Evolutionary conservation across 495 filamentous ascomycete genomes (phyloP).

Genomic region (Daldinia grandis): DNA sequence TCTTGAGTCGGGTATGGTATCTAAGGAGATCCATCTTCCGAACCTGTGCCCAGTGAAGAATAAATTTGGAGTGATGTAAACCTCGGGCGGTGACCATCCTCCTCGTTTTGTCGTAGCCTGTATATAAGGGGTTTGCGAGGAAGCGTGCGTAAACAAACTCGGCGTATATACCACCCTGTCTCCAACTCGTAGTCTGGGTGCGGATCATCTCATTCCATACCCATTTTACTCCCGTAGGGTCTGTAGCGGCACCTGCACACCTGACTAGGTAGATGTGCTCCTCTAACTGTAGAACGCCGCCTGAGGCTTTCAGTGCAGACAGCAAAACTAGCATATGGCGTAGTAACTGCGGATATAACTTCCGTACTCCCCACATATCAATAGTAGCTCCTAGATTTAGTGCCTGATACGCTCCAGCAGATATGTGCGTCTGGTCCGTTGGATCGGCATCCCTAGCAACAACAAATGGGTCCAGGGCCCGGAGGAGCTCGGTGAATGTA

Average conservation of each 20-base stretch:
- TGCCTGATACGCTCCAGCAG: constrained; percentile 40
- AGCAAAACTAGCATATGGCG: constrained; percentile 31
- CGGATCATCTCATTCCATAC: constrained; percentile 41
- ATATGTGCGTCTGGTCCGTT: constrained; percentile 29
- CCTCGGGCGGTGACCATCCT: constrained; percentile 46
- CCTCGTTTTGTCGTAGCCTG: constrained; percentile 41
- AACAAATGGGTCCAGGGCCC: constrained; percentile 46
- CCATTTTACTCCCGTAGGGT: constrained; percentile 26
- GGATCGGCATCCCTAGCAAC: constrained; percentile 42
- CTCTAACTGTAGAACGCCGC: constrained; percentile 32
- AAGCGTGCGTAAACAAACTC: constrained; percentile 51
- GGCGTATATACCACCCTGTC: constrained; percentile 29
- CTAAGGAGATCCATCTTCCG: constrained; percentile 29
- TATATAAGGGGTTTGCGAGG: constrained; percentile 49
- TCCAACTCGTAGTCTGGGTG: constrained; percentile 15
- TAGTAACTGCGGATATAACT: constrained; percentile 39
- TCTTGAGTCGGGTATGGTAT: constrained; percentile 14
- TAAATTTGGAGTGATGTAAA: constrained; percentile 32
- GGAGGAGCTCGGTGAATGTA: constrained; percentile 51
- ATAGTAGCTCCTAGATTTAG: constrained; percentile 38
- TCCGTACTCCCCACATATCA: constrained; percentile 48
- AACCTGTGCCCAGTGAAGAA: background rate
- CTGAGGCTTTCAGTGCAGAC: constrained; percentile 33
- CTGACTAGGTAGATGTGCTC: constrained; percentile 49
- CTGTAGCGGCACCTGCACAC: constrained; percentile 48